phyloP scores from a whole-genome alignment of 768 basidiomycete species.

The Rhodosporidiobolus sp. region DNA sequence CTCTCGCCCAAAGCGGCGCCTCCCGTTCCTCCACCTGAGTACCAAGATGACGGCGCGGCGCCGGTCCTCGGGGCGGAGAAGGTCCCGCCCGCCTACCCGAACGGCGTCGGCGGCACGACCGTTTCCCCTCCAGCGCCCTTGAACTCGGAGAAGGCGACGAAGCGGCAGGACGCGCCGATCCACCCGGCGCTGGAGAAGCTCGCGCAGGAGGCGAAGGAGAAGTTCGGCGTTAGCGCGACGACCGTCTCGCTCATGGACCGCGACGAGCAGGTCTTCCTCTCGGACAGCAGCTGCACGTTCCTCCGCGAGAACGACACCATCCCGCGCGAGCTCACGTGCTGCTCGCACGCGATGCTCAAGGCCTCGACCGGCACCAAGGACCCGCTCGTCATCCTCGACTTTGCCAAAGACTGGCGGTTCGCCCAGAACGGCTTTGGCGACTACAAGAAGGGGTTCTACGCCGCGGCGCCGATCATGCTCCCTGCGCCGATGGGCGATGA shows the following conservation, averaged over 20 bases:
- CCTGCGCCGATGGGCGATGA: conserved; percentile 35
- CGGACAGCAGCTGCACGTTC: conserved; percentile 6
- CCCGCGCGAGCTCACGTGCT: conserved; percentile 16
- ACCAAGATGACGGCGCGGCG: no score
- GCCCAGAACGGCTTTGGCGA: conserved; percentile 25
- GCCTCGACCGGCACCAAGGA: conserved; percentile 31
- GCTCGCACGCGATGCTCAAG: conserved; percentile 33
- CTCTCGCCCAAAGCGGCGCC: neutral
- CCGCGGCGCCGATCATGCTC: conserved; percentile 29
- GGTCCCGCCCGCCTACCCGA: neutral
- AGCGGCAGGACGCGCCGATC: conserved; percentile 5
- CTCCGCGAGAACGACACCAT: neutral
- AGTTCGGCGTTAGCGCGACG: conserved; percentile 22
- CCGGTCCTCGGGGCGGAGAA: neutral
- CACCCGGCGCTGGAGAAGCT: conserved; percentile 21
- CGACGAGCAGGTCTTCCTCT: conserved; percentile 35
- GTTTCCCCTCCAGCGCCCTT: no score
- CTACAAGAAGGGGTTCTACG: conserved; percentile 31
- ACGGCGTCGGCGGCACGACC: neutral
- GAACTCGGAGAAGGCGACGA: neutral
- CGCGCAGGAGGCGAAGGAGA: conserved; percentile 15
- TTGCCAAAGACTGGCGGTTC: conserved; percentile 35
- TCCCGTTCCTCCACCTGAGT: neutral
- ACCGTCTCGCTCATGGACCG: conserved; percentile 35
- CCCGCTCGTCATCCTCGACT: conserved; percentile 34